Evolutionary conservation across 257 asterid genomes (phyloP).

Genomic region (Nicotiana obtusifolia): DNA sequence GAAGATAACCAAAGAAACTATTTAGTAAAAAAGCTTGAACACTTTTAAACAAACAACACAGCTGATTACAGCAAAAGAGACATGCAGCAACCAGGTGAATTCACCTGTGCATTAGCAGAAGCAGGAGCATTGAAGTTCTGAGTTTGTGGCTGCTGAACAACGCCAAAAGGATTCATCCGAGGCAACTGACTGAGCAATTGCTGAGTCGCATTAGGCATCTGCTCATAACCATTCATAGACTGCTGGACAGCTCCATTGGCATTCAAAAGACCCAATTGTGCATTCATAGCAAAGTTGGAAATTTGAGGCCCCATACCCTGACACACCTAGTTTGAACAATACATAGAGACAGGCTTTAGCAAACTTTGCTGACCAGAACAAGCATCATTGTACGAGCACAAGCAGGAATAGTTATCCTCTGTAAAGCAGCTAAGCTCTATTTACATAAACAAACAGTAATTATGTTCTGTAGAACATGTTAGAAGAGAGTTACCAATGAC

Average conservation of each 20-base stretch:
- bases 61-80: slow-evolving; percentile 15
- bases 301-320: slow-evolving; percentile 28
- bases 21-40: neutral
- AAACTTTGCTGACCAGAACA: slow-evolving; percentile 8
- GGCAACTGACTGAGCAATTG: slow-evolving; percentile 22
- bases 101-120: slow-evolving; percentile 40
- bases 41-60: neutral
- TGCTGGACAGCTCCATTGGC: slow-evolving; percentile 38
- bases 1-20: slow-evolving; percentile 21
- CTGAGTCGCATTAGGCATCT: slow-evolving; percentile 27
- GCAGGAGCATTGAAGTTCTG: slow-evolving; percentile 25
- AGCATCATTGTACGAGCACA: neutral
- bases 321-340: neutral
- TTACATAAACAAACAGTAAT: neutral
- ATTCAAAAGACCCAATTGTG: slow-evolving; percentile 31
- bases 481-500: neutral
- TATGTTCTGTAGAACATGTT: neutral
- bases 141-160: slow-evolving; percentile 6
- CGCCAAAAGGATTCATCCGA: neutral
- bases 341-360: slow-evolving; percentile 11
- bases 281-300: slow-evolving; percentile 30
- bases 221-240: slow-evolving; percentile 20
- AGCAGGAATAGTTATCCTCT: neutral
- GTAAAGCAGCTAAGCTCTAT: neutral
- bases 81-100: neutral